Evolutionary conservation across 768 basidiomycete genomes (phyloP).

Genomic region (Tylopilus vinaceipallidus): DNA sequence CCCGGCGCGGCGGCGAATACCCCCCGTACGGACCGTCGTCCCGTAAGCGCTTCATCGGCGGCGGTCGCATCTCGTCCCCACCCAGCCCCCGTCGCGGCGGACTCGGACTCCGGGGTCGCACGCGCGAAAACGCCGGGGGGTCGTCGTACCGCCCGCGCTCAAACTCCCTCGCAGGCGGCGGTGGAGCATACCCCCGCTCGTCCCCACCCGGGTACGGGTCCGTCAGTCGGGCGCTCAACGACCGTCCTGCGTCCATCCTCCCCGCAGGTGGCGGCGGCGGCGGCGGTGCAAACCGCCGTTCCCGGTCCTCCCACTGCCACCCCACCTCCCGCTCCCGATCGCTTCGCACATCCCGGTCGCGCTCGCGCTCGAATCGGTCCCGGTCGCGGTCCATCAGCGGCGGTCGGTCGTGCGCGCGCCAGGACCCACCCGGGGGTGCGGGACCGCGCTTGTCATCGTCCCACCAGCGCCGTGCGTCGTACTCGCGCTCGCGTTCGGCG

Average conservation of each 20-base stretch:
- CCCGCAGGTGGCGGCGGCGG: too few relatives aligned
- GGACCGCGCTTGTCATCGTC: constrained; percentile 41
- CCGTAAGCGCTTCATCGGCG: constrained; percentile 44
- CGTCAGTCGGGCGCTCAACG: constrained; percentile 29
- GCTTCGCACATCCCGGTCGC: constrained; percentile 24
- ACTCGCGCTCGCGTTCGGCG: constrained; percentile 32
- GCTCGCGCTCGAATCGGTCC: constrained; percentile 41
- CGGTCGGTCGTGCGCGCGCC: constrained; percentile 37
- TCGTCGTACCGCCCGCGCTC: constrained; percentile 29
- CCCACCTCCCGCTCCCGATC: neutral
- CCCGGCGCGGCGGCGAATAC: constrained; percentile 34
- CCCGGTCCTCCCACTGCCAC: constrained; percentile 39
- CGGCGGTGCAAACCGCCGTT: constrained; percentile 28
- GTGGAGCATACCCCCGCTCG: constrained; percentile 25
- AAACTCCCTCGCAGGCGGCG: constrained; percentile 20
- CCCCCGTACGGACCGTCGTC: constrained; percentile 38
- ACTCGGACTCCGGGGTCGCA: constrained; percentile 48
- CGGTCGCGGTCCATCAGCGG: constrained; percentile 31
- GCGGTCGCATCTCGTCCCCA: constrained; percentile 42
- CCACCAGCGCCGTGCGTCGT: constrained; percentile 30
- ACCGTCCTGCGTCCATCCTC: constrained; percentile 9
- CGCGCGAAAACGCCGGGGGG: constrained; percentile 36
- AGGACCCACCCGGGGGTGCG: constrained; percentile 11
- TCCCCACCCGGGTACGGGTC: constrained; percentile 27
- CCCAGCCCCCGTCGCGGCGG: constrained; percentile 30